Conservation (phyloP, 2,329 filamentous ascomycete genomes). For the Grosmannia penicillata region DNA sequence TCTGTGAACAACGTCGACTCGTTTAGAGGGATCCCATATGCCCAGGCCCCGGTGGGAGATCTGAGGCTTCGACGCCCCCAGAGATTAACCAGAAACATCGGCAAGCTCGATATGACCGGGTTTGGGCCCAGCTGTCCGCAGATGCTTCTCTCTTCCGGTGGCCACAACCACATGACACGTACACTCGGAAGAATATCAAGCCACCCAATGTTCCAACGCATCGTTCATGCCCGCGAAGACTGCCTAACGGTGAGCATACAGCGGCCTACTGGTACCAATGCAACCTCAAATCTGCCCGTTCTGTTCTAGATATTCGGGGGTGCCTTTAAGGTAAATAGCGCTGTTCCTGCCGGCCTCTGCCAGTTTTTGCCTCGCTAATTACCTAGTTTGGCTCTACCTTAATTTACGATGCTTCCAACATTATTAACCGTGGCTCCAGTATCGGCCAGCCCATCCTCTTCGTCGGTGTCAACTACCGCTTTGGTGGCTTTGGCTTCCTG, state of each 20-base stretch:
- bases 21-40: constrained; percentile 64
- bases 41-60: constrained; percentile 49
- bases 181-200: constrained; percentile 35
- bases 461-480: constrained; percentile 65
- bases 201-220: constrained; percentile 40
- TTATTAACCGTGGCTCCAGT: constrained; percentile 28
- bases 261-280: constrained; percentile 39
- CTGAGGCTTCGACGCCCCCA: constrained; percentile 57
- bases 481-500: constrained; percentile 62
- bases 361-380: not conserved
- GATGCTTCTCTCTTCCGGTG: constrained; percentile 45
- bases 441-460: constrained; percentile 53
- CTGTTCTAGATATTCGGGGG: constrained; percentile 60
- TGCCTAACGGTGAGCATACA: constrained; percentile 48
- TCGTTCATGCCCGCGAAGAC: constrained; percentile 43
- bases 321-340: constrained; percentile 38
- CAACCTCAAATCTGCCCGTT: constrained; percentile 45
- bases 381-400: constrained; percentile 28
- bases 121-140: constrained; percentile 53
- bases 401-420: constrained; percentile 35
- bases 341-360: not conserved
- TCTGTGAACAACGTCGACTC: constrained; percentile 37
- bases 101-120: constrained; percentile 45
- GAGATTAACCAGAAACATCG: constrained; percentile 38
- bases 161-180: constrained; percentile 23